A percentile compares a stretch with the other conserved stretches of the same genome.
Conservation (phyloP, 345 rosid species). For the Pistacia atlantica region DNA sequence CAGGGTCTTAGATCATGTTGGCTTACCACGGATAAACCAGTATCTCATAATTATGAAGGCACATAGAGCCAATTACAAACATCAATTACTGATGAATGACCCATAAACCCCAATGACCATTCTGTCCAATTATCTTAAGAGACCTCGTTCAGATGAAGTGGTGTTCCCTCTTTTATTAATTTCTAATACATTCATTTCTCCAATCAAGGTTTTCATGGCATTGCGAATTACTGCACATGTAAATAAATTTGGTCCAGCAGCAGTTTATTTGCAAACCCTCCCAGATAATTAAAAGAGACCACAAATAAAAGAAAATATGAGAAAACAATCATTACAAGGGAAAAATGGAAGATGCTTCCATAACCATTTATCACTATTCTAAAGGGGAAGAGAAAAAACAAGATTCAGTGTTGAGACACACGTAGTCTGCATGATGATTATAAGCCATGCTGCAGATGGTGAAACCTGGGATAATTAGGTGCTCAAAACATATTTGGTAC, state of each 20-base stretch:
- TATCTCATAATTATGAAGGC: background rate
- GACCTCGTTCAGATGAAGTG: background rate
- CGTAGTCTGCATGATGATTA: background rate
- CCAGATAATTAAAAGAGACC: background rate
- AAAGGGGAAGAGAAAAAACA: background rate
- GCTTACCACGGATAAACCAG: background rate
- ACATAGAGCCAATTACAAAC: background rate
- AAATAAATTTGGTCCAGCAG: background rate
- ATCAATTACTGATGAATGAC: background rate
- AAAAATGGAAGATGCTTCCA: background rate
- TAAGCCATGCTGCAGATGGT: background rate
- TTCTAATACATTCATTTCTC: background rate
- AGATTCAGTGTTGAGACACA: background rate
- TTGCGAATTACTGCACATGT: no score
- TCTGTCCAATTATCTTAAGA: background rate
- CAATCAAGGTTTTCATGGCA: background rate
- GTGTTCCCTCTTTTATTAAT: background rate
- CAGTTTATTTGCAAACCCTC: background rate
- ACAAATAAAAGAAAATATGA: background rate
- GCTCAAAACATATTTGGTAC: background rate
- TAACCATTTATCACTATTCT: background rate
- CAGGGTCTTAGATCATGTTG: background rate
- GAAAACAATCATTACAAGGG: background rate
- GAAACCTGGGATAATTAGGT: background rate
- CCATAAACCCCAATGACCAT: background rate